phyloP scores from a whole-genome alignment of 371 early-diverging fungal genomes.

The Apophysomyces sp. region DNA sequence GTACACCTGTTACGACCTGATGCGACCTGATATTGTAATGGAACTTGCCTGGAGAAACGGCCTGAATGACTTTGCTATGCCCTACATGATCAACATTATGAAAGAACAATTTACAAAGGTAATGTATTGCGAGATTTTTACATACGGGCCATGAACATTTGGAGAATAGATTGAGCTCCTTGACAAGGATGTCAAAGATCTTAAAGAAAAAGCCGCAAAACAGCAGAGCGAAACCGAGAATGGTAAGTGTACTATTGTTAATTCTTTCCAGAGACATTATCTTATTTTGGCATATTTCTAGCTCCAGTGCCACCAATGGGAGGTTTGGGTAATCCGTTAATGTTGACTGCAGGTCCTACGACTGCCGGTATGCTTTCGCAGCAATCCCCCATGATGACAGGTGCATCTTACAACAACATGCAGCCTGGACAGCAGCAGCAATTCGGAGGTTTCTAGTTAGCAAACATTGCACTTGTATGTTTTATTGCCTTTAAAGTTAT shows the following conservation, averaged over 20 bases:
- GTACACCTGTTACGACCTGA: conserved; percentile 89
- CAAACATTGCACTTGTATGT: neutral
- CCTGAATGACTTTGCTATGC: conserved; percentile 91
- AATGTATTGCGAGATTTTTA: neutral
- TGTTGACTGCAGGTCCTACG: conserved; percentile 54
- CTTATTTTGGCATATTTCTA: neutral
- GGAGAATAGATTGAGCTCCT: conserved; percentile 16
- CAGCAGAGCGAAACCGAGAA: conserved; percentile 29
- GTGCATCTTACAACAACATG: conserved; percentile 19
- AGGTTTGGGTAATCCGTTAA: conserved; percentile 66
- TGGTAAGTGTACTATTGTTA: conserved; percentile 15
- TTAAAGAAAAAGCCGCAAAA: conserved; percentile 23
- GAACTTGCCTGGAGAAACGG: conserved; percentile 92
- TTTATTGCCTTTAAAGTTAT: neutral
- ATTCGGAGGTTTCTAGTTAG: neutral
- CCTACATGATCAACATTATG: conserved; percentile 90
- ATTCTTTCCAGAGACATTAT: no score
- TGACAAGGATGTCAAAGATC: conserved; percentile 22
- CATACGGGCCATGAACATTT: neutral
- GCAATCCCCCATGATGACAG: conserved; percentile 49
- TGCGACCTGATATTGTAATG: conserved; percentile 92
- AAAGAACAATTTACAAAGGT: conserved; percentile 82
- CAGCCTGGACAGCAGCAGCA: conserved; percentile 1
- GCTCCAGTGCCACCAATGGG: conserved; percentile 37
- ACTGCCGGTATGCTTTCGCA: conserved; percentile 28